Base-by-base conservation (phyloP, 345 rosid genomes). In the Syzygium grande region DNA sequence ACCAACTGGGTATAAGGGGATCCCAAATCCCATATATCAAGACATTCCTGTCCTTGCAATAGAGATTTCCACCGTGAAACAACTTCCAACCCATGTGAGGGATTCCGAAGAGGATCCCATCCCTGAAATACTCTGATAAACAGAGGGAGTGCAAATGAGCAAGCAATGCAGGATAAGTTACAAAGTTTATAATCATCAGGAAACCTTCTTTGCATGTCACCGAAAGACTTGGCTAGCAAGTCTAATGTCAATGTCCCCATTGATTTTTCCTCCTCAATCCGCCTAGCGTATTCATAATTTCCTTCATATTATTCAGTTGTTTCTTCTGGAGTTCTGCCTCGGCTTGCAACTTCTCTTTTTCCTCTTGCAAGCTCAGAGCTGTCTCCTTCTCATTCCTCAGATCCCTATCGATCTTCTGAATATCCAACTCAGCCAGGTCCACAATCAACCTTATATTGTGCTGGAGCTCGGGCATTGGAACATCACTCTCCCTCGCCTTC, bases 381-480 rank as follows among this genome's bases (percentile, higher is more conserved):
- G 95, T 93, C 87, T 97, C 99, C 87, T 92, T 96, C 86, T 94
- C 98, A 38, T 96, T 97, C 91, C 96, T 94, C 93, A 96, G 90
- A 89, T 96, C 96, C 84, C 93, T 92, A 88, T 97, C 98, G 52
- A 95, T 91, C 93, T 96, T 95, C 92, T 94, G 99, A 91, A 97
- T 95, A 84, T 96, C 98, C 88, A 95, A 93, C 90, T 97, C 97
- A 6, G 94, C 94, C 91, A 96, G 87, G 86, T 97, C 99, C 87
- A 96, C 93, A 88, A 96, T 95, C 88, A 96, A 88, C 84, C 92
- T 93, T 88, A 97, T 34, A 91, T 96, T 95, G 89, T 97, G 96
- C 90, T 96, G 99, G 89, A 97, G 93, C 92, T 97, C 98, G 1
- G 99, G 98, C 98, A 96, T 95, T 1, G 98, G 98, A 90, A 97